Evolutionary conservation across 2,329 filamentous ascomycete species (phyloP), one percentile per base, ranked within the genome.

Genomic region (Pseudogymnoascus sp.): DNA sequence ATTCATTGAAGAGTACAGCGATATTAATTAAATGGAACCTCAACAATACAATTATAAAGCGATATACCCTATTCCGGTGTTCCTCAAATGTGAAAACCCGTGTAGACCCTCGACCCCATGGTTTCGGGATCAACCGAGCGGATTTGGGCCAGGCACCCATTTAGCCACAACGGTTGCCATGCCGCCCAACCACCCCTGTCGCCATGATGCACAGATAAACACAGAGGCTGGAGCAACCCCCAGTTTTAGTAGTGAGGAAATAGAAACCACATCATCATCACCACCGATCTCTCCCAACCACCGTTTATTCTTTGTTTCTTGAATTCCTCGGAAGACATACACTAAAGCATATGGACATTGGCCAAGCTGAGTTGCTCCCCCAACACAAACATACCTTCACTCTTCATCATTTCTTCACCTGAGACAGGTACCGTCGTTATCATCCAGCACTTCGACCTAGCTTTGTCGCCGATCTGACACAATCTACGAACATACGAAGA

Each of bases 181-280:
- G 45, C 45, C 45, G 45, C 45, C 45, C 26, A 55, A 55, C 45
- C 45, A 55, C 45, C 45, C 45, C 45, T 55, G 45, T 55, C 45
- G 45, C 45, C 45, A 33, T 55, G 45, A 55, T 55, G 45, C 45
- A 55, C 45, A 55, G 45, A 55, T 55, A 55, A 60, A 60, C 58
- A 60, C 33, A 37, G 33, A 60, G 58, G 58, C 33, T 60, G 58
- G 58, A 6, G 26, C 45, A 55, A 55, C 45, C 45, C 45, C 45
- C 26, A 55, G 45, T 55, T 55, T 55, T 55, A 23, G 45, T 19
- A 55, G 45, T 55, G 45, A 55, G 45, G 45, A 55, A 55, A 19
- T 55, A 55, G 45, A 55, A 55, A 55, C 45, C 45, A 33, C 45
- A 55, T 55, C 45, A 55, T 55, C 45, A 33, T 19, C 45, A 55